Base-by-base conservation (phyloP, 2,329 filamentous ascomycete genomes). In the Mollisia scopiformis region DNA sequence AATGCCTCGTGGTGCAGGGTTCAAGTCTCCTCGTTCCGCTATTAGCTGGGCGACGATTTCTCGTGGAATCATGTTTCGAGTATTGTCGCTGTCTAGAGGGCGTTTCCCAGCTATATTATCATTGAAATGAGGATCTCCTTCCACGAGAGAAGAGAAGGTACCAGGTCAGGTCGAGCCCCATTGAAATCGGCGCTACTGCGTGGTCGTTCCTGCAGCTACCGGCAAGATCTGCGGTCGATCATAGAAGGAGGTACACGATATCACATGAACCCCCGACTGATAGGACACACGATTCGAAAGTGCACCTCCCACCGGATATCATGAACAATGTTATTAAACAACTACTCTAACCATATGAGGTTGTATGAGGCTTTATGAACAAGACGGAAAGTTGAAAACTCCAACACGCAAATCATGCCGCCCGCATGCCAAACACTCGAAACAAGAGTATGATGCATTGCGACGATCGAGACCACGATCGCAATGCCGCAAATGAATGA, bases 311-410 rank as follows among this genome's bases (percentile, higher is more conserved):
- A 39, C n/a, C n/a, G n/a, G n/a, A n/a, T n/a, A n/a, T n/a, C n/a
- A n/a, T n/a, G n/a, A 47, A 25, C 23, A 27, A 47, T 47, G 16
- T 10, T 27, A 47, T 47, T 27, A 10, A 11, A 27, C 25, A 47
- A 27, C 43, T 47, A 47, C 43, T 47, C 43, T 47, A 47, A 47
- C 25, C 43, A 47, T 47, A 47, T 47, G 43, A 47, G 43, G 43
- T 47, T 16, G 23, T 27, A 47, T 27, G n/a, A n/a, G n/a, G n/a
- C n/a, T n/a, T n/a, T 23, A 47, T 27, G n/a, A 47, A 47, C 23
- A 47, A 43, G 39, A 43, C 10, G 39, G 39, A 43, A 19, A 43
- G 39, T 10, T 21, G 16, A 21, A 19, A 43, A 43, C 10, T 43
- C 39, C 39, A 19, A 43, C 39, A 43, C 39, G 39, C 39, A n/a